phyloP scores from a whole-genome alignment of 1,284 basidiomycete genomes.

The Ganoderma lucidum region DNA sequence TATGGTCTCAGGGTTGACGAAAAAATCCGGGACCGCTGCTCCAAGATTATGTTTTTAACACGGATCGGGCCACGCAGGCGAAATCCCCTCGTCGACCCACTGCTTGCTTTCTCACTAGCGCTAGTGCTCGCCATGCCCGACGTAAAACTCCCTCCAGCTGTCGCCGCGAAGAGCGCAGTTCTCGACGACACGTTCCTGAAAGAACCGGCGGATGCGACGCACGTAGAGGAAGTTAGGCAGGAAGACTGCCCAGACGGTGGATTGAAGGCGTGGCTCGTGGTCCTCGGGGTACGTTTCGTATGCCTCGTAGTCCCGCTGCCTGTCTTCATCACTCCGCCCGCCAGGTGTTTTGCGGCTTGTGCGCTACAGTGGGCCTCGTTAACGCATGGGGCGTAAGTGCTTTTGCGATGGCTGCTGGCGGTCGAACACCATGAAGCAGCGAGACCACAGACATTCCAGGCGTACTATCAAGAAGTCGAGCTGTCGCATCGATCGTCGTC shows the following conservation, averaged over 20 bases:
- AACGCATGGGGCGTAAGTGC: background rate
- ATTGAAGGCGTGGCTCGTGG: background rate
- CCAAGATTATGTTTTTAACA: background rate
- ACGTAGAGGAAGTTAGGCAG: background rate
- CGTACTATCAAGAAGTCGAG: constrained; percentile 7
- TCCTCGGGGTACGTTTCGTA: background rate
- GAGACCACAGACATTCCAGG: background rate
- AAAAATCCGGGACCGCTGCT: background rate
- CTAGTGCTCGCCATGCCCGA: background rate
- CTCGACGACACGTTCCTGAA: background rate
- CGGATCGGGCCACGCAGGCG: background rate
- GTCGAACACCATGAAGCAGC: background rate
- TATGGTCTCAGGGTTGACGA: background rate
- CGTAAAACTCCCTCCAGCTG: background rate
- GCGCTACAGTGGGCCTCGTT: background rate
- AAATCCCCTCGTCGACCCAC: background rate
- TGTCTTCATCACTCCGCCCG: background rate
- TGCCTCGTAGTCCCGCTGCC: background rate
- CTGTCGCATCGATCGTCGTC: background rate
- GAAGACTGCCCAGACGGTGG: background rate
- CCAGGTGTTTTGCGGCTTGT: background rate
- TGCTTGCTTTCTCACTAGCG: background rate
- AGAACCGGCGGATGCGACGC: background rate
- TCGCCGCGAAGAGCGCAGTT: too few relatives aligned
- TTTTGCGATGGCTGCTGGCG: background rate